Evolutionary conservation across 495 filamentous ascomycete genomes (phyloP), one percentile per base, ranked within the genome.

Genomic region (Penicillium macrosclerotiorum): DNA sequence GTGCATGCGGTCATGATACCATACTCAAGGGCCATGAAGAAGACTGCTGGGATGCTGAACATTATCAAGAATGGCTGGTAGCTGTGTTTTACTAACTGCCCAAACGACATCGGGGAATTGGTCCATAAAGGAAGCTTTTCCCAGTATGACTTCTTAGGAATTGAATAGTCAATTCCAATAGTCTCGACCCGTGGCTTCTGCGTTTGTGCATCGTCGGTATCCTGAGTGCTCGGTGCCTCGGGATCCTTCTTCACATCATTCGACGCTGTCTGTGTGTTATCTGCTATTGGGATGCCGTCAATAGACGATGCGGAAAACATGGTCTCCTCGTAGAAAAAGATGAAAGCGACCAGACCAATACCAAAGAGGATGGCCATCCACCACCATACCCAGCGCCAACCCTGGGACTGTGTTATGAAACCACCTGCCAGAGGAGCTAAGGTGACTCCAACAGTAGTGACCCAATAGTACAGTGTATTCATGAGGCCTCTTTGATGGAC

Each of bases 341-440:
- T 18, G 13, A 60, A 51, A 7, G 29, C 41, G 11, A 48, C 16
- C 3, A 54, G 34, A 4, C 47, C 54, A 1, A 20, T 29, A 3
- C 66, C 75, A 20, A 74, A 64, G 13, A 75, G 54, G 18, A 76
- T 75, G 5, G 59, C 62, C 37, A 57, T 64, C 65, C 67, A 75
- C 75, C 73, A 77, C 63, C 70, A 77, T 5, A 75, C 63, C 71
- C 74, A 77, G 3, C 65, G 50, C 75, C 75, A 79, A 0, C 72
- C 71, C 33, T 73, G 67, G 11, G 61, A 63, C 12, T 56, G 54
- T 2, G 71, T 69, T 12, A 73, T 66, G 39, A 65, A 69, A 1
- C 76, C 75, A 27, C 65, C 66, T 6, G 71, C 61, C 3, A 80
- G 52, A 6, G 71, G 66, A 0, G 55, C 62, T 3, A 78, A 52